These are phyloP conservation scores for Sugiyamaella neomexicana DNA, from an alignment of 1,139 yeast species.

Conservation along the genomic window DNA sequence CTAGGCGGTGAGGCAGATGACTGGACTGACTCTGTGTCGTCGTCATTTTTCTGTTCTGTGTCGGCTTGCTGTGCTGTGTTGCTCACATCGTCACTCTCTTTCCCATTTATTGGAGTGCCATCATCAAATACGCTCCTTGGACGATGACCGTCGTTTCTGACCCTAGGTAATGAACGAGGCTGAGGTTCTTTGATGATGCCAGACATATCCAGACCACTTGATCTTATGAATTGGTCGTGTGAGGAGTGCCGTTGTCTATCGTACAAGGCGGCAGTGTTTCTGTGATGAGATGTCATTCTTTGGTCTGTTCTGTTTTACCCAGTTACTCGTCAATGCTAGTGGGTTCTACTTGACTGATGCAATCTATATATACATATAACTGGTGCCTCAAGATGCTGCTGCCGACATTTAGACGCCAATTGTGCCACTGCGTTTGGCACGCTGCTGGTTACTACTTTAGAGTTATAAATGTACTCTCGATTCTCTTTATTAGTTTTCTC, in stretches of 20 bases:
- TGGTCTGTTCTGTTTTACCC: no score
- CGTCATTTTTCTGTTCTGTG: background rate
- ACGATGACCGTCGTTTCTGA: background rate
- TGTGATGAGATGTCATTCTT: background rate
- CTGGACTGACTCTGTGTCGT: conserved; percentile 1
- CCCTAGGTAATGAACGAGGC: background rate
- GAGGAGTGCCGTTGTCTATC: background rate
- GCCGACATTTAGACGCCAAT: no score
- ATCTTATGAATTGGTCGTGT: background rate
- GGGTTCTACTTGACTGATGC: no score
- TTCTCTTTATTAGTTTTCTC: no score
- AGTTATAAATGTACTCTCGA: no score
- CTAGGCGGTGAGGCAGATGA: background rate
- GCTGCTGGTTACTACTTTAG: no score
- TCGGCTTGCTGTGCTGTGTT: background rate
- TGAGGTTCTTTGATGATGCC: background rate
- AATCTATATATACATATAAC: no score
- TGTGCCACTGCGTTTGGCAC: no score
- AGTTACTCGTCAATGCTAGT: no score
- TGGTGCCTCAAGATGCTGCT: no score
- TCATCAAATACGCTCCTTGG: background rate
- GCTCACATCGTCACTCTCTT: background rate
- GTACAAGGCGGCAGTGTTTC: background rate
- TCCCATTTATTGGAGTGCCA: background rate
- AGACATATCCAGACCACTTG: background rate